phyloP scores from a whole-genome alignment of 1,284 basidiomycete genomes.

The Exsudoporus floridanus region DNA sequence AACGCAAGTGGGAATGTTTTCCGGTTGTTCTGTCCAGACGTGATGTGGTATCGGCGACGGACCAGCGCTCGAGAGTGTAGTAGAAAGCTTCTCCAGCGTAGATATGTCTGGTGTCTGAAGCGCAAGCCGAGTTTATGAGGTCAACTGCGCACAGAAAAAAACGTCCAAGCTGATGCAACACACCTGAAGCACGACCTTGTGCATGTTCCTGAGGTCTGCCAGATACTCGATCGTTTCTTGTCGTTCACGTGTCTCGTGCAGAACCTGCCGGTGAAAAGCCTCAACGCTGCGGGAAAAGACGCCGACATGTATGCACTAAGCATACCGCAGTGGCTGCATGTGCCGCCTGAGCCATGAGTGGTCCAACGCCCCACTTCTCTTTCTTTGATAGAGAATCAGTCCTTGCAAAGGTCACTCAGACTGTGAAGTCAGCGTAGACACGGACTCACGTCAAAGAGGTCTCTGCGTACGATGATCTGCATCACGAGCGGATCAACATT shows the following conservation, averaged over 20 bases:
- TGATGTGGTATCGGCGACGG: conserved; percentile 35
- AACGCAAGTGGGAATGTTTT: conserved; percentile 51
- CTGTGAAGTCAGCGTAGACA: background rate
- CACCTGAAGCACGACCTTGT: conserved; percentile 46
- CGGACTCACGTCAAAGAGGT: conserved; percentile 42
- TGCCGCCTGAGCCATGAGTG: conserved; percentile 55
- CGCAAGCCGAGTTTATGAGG: background rate
- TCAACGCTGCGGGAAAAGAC: background rate
- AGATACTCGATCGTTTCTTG: conserved; percentile 43
- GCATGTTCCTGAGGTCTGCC: conserved; percentile 42
- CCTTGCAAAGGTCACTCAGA: background rate
- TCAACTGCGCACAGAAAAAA: background rate
- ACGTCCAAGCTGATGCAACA: background rate
- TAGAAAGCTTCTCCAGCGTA: conserved; percentile 39
- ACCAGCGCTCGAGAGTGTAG: conserved; percentile 26
- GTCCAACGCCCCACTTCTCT: conserved; percentile 52
- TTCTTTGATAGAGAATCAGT: conserved; percentile 29
- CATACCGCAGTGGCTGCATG: conserved; percentile 51
- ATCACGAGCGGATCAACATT: conserved; percentile 38
- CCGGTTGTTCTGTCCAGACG: conserved; percentile 56
- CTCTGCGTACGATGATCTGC: conserved; percentile 47
- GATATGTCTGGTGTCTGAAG: conserved; percentile 38
- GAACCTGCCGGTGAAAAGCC: conserved; percentile 20
- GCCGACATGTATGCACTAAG: background rate
- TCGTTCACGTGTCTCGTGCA: conserved; percentile 43